These are phyloP conservation scores for Singerocomus inundabilis DNA, from an alignment of 1,284 basidiomycete species.

Conservation along the genomic window DNA sequence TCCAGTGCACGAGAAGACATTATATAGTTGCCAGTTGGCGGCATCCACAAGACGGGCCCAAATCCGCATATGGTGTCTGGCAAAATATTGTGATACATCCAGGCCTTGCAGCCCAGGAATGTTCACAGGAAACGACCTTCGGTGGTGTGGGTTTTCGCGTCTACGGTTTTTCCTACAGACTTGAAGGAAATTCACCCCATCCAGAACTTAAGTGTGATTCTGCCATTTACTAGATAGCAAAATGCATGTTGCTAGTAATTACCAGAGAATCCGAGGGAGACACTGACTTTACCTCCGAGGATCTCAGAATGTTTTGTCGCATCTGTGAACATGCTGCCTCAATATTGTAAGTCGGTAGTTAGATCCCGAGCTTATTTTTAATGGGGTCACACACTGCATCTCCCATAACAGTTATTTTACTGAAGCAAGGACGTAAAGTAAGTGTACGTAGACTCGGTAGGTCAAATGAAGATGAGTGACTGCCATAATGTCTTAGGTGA, in stretches of 20 bases:
- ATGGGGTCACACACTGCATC: slow-evolving; percentile 5
- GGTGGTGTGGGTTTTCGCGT: background rate
- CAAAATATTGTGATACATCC: background rate
- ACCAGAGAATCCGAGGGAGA: background rate
- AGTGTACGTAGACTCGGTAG: background rate
- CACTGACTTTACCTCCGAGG: background rate
- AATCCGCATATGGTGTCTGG: background rate
- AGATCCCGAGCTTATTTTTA: slow-evolving; percentile 3
- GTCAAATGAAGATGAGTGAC: slow-evolving; percentile 10
- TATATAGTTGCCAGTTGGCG: background rate
- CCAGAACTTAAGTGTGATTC: background rate
- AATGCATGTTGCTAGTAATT: background rate
- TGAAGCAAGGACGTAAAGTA: slow-evolving; percentile 8
- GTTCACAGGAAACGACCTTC: slow-evolving; percentile 1
- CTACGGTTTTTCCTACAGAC: background rate
- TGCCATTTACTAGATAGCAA: background rate
- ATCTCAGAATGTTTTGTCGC: background rate
- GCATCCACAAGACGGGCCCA: slow-evolving; percentile 4
- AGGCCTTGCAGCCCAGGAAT: slow-evolving; percentile 19
- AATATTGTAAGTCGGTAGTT: background rate
- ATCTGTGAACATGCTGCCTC: slow-evolving; percentile 1
- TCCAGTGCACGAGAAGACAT: slow-evolving; percentile 1
- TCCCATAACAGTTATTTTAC: slow-evolving; percentile 3
- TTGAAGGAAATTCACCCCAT: slow-evolving; percentile 5
- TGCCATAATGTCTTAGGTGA: slow-evolving; percentile 7